Base-by-base conservation (phyloP, 805 yeast species). In the Kuraishia hungarica region DNA sequence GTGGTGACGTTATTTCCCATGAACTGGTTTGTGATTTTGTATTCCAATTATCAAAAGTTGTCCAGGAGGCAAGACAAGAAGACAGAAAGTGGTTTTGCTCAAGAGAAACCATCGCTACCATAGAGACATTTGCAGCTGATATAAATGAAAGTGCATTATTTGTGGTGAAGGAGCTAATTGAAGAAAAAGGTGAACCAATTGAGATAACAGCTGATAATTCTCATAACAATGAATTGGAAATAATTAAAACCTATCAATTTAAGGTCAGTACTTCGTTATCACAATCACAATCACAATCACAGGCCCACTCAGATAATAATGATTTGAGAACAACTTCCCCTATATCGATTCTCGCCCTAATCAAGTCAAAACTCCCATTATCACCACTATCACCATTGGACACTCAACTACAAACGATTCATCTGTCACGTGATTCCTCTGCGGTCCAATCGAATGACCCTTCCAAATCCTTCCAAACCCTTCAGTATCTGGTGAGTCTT, bases 401-500 rank as follows among this genome's bases (percentile, higher is more conserved):
- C n/a, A 15, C 4, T 6, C 43, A 35, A 13, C 11, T 35, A 13
- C 43, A 35, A 15, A 15, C n/a, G 17, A 35, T 35, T 13, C 43
- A 35, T 13, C n/a, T 35, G 11, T 35, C 43, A 4, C 17, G 43
- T 8, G 11, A 13, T 13, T 35, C 43, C 17, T 35, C 43, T 15
- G n/a, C 43, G 11, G 15, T 13, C n/a, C 43, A 51, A 46, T 53
- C 48, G 55, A 48, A 51, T 54, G 48, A 59, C 59, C 56, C 29
- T 26, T 58, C 28, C 61, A 69, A 64, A 8, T 57, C 76, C 1
- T 77, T 78, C 56, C 86, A 84, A 51, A 73, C 76, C 26, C 63
- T 91, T n/a, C 75, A 83, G 60, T 72, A 82, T 0, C 67, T 92
- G 26, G 67, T 90, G 22, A 78, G 77, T 54, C 69, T 79, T 46